Base-by-base conservation (phyloP, 768 basidiomycete species). In the Amanita molliuscula region DNA sequence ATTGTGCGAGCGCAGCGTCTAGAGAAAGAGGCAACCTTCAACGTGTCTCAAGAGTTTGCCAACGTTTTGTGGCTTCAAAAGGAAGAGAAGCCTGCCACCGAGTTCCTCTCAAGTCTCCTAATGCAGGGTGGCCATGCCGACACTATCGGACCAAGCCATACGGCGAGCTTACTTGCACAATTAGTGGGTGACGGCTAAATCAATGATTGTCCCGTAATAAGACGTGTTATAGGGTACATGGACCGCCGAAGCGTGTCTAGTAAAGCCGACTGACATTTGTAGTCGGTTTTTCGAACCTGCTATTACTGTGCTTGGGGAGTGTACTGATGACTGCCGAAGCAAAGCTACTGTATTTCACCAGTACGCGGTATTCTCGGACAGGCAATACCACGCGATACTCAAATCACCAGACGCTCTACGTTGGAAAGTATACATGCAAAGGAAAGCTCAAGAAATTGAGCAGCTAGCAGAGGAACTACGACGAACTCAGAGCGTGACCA, bases 301-400 rank as follows among this genome's bases (percentile, higher is more conserved):
- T 0, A 69, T 73, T 25, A 38, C 52, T 0, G 44, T 68, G 6
- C 53, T 72, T 31, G 60, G 55, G 1, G 50, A 50, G 29, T 44
- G 59, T 11, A 11, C 36, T n/a, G 56, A 54, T n/a, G 51, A 57
- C 28, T 54, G 56, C 20, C 51, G 55, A n/a, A 61, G 69, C 8
- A 70, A 71, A 44, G 81, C 82, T 16, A 72, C 71, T 8, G 74
- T 94, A 28, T 90, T 78, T 61, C 81, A 84, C 53, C 77, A 88
- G 57, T 97, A 81, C 61, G 96, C 95, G 0, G 72, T 76, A 21
- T 98, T 98, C 59, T 88, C 94, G 0, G 92, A 98, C 58, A 72
- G 75, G 10, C 94, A 98, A 58, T 93, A 88, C 59, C 78, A 84
- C 53, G 70, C 78, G 1, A 77, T 87, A 31, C 62, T 74, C 15